These are phyloP conservation scores for Zychaea mexicana DNA, from an alignment of 371 early-diverging fungal genomes.

Conservation along the genomic window DNA sequence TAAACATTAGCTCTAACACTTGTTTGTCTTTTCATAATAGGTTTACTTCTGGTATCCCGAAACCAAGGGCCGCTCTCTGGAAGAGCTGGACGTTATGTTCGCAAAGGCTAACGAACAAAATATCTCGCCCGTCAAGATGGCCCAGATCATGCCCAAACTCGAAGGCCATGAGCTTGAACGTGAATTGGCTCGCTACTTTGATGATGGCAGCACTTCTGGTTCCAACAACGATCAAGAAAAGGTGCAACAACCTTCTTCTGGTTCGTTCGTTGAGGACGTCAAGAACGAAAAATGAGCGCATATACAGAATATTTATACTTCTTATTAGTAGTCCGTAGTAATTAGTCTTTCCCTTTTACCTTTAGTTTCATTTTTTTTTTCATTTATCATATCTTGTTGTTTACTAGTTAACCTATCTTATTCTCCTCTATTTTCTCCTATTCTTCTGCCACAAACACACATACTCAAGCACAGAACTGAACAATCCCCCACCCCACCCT, in stretches of 20 bases:
- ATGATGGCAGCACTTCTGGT: slow-evolving; percentile 8
- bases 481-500: too few species aligned
- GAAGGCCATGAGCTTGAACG: slow-evolving; percentile 14
- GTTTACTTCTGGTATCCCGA: slow-evolving; percentile 70
- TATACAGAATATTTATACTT: too few species aligned
- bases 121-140: slow-evolving; percentile 21
- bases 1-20: too few species aligned
- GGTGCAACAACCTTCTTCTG: background rate
- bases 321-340: too few species aligned
- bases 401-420: too few species aligned
- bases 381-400: too few species aligned
- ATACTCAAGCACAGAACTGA: too few species aligned
- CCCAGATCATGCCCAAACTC: slow-evolving; percentile 12
- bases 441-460: too few species aligned
- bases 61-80: slow-evolving; percentile 71
- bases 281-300: slow-evolving; percentile 2
- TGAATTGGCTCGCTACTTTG: slow-evolving; percentile 17
- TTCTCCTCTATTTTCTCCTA: too few species aligned
- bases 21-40: background rate
- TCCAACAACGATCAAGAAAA: background rate
- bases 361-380: too few species aligned
- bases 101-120: slow-evolving; percentile 18
- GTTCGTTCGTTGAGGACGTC: background rate
- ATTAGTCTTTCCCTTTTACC: too few species aligned
- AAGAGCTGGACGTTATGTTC: slow-evolving; percentile 55